phyloP scores from a whole-genome alignment of 2,329 filamentous ascomycete genomes.

The Monosporascus sp. region DNA sequence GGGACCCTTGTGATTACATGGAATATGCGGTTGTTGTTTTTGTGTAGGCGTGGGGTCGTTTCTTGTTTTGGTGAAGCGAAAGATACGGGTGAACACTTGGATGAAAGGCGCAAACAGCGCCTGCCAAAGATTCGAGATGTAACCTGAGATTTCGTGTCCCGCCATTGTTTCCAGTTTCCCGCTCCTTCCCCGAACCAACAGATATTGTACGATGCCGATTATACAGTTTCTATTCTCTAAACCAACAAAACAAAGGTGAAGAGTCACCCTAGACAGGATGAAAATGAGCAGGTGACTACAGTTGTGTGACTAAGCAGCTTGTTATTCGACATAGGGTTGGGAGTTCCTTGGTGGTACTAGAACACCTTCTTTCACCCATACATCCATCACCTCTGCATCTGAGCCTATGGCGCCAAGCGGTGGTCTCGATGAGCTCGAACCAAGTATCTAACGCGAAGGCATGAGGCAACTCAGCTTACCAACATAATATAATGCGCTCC shows the following conservation, averaged over 20 bases:
- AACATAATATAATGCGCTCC: too few relatives aligned
- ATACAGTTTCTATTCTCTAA: neutral
- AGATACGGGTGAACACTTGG: slow-evolving; percentile 24
- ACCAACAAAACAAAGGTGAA: neutral
- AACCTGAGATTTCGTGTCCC: slow-evolving; percentile 28
- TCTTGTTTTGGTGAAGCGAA: slow-evolving; percentile 17
- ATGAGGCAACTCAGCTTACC: neutral
- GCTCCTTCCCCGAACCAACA: slow-evolving; percentile 5
- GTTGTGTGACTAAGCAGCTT: too few relatives aligned
- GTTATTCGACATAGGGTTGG: neutral
- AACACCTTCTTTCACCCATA: neutral
- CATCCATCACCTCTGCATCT: too few relatives aligned
- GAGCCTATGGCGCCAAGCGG: neutral
- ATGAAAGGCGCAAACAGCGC: slow-evolving; percentile 28
- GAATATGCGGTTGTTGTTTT: neutral
- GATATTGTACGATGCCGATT: neutral
- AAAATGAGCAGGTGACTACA: too few relatives aligned
- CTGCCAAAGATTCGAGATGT: slow-evolving; percentile 27
- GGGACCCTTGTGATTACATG: neutral
- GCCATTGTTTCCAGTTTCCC: slow-evolving; percentile 21
- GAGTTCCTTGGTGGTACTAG: neutral
- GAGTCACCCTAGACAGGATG: too few relatives aligned
- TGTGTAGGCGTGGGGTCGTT: slow-evolving; percentile 4
- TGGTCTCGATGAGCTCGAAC: neutral
- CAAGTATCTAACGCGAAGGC: neutral